A percentile compares a stretch with the other conserved stretches of the same genome.
These are phyloP conservation scores for Lodderomyces margitis DNA, from an alignment of 1,139 yeast species.

Conservation along the genomic window DNA sequence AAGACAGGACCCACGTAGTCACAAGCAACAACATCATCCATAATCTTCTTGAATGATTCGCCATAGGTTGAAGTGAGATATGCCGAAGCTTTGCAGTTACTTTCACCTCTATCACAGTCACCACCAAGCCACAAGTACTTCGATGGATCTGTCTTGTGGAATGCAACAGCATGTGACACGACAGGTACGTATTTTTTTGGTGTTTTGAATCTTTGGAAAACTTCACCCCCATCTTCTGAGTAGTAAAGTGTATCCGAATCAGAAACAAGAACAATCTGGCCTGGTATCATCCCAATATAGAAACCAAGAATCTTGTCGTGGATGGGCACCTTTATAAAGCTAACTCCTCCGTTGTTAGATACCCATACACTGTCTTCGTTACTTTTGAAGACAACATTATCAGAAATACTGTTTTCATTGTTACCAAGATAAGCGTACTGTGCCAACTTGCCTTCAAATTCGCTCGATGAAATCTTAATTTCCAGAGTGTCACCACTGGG, in stretches of 20 bases:
- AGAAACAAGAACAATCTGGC: slow-evolving; percentile 63
- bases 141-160: slow-evolving; percentile 54
- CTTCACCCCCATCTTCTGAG: slow-evolving; percentile 68
- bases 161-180: slow-evolving; percentile 45
- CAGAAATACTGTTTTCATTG: slow-evolving; percentile 50
- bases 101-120: slow-evolving; percentile 45
- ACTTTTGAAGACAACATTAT: slow-evolving; percentile 70
- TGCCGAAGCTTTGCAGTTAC: slow-evolving; percentile 55
- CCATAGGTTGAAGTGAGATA: slow-evolving; percentile 67
- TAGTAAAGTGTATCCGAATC: slow-evolving; percentile 47
- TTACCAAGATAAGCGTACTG: slow-evolving; percentile 60
- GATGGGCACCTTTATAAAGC: slow-evolving; percentile 49
- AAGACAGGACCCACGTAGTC: slow-evolving; percentile 62
- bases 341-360: slow-evolving; percentile 77
- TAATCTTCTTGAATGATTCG: slow-evolving; percentile 51
- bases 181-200: slow-evolving; percentile 50
- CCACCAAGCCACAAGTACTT: slow-evolving; percentile 72
- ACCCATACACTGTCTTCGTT: slow-evolving; percentile 50
- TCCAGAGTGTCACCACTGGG: slow-evolving; percentile 21
- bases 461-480: slow-evolving; percentile 15
- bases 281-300: slow-evolving; percentile 60
- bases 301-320: slow-evolving; percentile 53
- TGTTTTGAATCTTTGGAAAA: slow-evolving; percentile 43
- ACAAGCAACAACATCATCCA: slow-evolving; percentile 57
- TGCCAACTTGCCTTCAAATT: slow-evolving; percentile 44